Evolutionary conservation across 1,139 yeast species (phyloP), one percentile per base, ranked within the genome.

Genomic region (Pichia sp.): DNA sequence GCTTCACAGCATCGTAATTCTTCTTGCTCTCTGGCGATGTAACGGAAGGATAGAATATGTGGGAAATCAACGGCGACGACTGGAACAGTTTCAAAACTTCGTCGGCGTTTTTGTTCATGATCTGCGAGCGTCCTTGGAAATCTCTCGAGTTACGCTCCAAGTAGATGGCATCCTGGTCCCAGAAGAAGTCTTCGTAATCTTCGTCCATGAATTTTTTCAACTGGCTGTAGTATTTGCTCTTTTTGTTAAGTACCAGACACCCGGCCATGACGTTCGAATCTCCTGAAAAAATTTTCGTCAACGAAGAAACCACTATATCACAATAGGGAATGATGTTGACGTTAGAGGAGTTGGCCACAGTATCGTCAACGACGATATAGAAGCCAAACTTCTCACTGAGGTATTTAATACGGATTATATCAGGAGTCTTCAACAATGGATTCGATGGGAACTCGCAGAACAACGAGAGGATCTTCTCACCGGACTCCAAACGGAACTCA

Each of bases 181-280:
- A 93, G 61, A 89, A 79, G 8, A 77, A 71, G 65, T 92, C 97
- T 66, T 86, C 95, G 62, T 74, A 82, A 46, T 76, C 73, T 6
- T 74, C 73, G 58, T 78, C 67, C 64, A 85, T 75, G 59, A 79
- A 79, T 30, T 69, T 60, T 66, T 85, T 84, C 53, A 92, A 78
- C 45, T 63, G 62, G 0, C 62, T 54, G 70, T 87, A 90, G 58
- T 72, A 73, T 47, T 71, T 73, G 14, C 93, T 78, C 12, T 75
- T 66, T 7, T 93, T 87, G 66, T 92, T 93, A 62, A 93, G 72
- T 10, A 91, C 85, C 59, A 92, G 71, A 14, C 95, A 85, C 4
- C 99, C 99, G 0, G 93, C 97, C 92, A 92, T 87, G 52, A 93
- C 97, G 66, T 92, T 91, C 48, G 96, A 86, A 68, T 90, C 97